These are phyloP conservation scores for Paramecium pentaurelia DNA, from an alignment of 73 alveolate species.

Conservation along the genomic window DNA sequence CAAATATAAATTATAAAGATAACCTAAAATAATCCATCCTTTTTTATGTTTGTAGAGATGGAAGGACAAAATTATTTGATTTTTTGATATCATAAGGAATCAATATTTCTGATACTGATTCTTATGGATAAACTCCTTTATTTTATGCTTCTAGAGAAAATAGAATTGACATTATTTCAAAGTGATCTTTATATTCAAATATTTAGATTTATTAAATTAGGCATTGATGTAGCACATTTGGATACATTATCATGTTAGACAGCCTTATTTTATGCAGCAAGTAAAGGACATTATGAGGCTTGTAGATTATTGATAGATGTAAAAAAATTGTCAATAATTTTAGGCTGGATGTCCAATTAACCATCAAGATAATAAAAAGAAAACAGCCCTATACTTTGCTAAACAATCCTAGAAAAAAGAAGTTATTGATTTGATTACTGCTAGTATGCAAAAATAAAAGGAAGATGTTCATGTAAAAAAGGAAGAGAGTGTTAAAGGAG, in stretches of 20 bases:
- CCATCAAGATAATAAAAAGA: slow-evolving; percentile 74
- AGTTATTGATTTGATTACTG: slow-evolving; percentile 64
- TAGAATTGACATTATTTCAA: slow-evolving; percentile 53
- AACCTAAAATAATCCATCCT: slow-evolving; percentile 41
- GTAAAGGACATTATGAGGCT: slow-evolving; percentile 87
- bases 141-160: slow-evolving; percentile 87
- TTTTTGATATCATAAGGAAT: neutral
- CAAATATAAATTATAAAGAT: slow-evolving; percentile 49
- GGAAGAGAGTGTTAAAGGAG: slow-evolving; percentile 42
- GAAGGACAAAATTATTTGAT: slow-evolving; percentile 47
- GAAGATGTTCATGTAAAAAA: slow-evolving; percentile 30
- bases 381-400: slow-evolving; percentile 81
- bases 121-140: slow-evolving; percentile 73
- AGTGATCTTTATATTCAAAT: neutral
- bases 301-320: slow-evolving; percentile 71
- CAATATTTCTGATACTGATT: slow-evolving; percentile 38
- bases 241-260: slow-evolving; percentile 84
- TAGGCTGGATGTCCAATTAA: slow-evolving; percentile 74
- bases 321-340: neutral
- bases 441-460: neutral
- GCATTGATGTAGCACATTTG: slow-evolving; percentile 73
- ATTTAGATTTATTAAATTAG: slow-evolving; percentile 64
- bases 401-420: slow-evolving; percentile 67
- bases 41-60: slow-evolving; percentile 55
- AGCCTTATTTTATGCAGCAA: slow-evolving; percentile 87